A percentile compares a stretch with the other conserved stretches of the same genome.
phyloP scores from a whole-genome alignment of 192 early-diverging fungal species.

The Rhizoclosmatium sp. region DNA sequence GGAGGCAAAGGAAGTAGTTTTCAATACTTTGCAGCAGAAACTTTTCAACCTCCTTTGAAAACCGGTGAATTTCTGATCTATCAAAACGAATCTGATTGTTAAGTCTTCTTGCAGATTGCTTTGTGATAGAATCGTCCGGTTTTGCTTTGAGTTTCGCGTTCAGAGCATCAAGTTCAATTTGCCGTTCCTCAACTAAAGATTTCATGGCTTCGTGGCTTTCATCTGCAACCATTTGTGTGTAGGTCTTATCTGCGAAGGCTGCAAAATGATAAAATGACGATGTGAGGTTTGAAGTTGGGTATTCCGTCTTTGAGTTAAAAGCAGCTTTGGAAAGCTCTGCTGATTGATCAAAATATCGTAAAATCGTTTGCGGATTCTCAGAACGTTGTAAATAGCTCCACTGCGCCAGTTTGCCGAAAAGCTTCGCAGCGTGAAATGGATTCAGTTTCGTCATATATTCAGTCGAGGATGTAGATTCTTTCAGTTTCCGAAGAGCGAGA shows the following conservation, averaged over 20 bases:
- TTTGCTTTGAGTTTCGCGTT: conserved; percentile 31
- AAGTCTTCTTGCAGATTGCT: conserved; percentile 32
- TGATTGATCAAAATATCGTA: conserved; percentile 45
- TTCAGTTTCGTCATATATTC: background rate
- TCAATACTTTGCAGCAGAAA: conserved; percentile 48
- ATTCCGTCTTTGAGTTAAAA: background rate
- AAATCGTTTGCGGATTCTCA: conserved; percentile 40
- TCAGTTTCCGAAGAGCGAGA: conserved; percentile 43
- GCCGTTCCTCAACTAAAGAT: conserved; percentile 44
- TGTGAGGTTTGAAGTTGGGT: background rate
- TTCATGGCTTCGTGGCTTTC: conserved; percentile 44
- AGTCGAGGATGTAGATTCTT: conserved; percentile 17
- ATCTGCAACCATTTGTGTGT: conserved; percentile 39
- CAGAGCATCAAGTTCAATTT: conserved; percentile 42
- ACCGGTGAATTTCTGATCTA: conserved; percentile 39
- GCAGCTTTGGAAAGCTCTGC: conserved; percentile 19
- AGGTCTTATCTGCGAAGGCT: conserved; percentile 54
- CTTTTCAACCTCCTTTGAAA: conserved; percentile 34
- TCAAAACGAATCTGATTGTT: conserved; percentile 56
- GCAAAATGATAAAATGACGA: conserved; percentile 53
- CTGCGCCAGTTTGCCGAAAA: conserved; percentile 44
- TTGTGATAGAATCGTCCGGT: conserved; percentile 34
- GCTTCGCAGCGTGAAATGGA: background rate
- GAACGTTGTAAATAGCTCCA: conserved; percentile 48
- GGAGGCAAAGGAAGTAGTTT: conserved; percentile 52